phyloP scores from a whole-genome alignment of 768 basidiomycete genomes.

The Mycena maculata region DNA sequence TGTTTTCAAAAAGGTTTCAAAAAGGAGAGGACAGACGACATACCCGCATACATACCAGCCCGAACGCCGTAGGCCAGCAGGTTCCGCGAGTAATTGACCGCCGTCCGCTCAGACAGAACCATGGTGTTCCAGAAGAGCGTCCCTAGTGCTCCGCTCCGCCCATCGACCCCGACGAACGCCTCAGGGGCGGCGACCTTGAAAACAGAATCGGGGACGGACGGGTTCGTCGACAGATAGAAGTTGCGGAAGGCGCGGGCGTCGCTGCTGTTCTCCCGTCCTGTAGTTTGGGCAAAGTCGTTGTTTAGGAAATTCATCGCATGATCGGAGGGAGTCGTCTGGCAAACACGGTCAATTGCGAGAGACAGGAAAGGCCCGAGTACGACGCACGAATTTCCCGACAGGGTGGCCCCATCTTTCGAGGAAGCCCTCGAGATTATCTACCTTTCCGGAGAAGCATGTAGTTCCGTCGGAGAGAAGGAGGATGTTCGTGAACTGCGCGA shows the following conservation, averaged over 20 bases:
- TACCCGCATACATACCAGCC: conserved; percentile 64
- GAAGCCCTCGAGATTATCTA: conserved; percentile 53
- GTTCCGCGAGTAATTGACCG: conserved; percentile 64
- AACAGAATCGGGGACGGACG: not conserved
- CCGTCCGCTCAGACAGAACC: conserved; percentile 60
- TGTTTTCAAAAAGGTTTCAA: too few relatives aligned
- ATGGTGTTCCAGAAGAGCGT: conserved; percentile 55
- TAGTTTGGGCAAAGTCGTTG: conserved; percentile 51
- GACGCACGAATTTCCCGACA: conserved; percentile 49
- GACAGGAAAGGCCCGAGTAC: not conserved
- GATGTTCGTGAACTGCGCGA: conserved; percentile 69
- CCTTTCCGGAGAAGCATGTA: conserved; percentile 56
- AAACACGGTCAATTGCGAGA: too few relatives aligned
- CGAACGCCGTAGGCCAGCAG: conserved; percentile 69
- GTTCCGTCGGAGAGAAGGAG: conserved; percentile 67
- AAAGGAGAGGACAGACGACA: conserved; percentile 16
- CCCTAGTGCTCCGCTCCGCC: conserved; percentile 43
- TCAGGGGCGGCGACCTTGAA: not conserved
- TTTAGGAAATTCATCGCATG: conserved; percentile 71
- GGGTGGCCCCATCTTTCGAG: conserved; percentile 54
- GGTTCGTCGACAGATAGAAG: conserved; percentile 46
- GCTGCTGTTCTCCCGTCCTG: conserved; percentile 31
- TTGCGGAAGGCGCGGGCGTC: conserved; percentile 46
- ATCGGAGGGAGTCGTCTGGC: conserved; percentile 64
- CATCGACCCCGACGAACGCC: conserved; percentile 23